A percentile compares a stretch with the other conserved stretches of the same genome.
Evolutionary conservation across 2,329 filamentous ascomycete species (phyloP).

Genomic region (Penicillium sclerotiorum): DNA sequence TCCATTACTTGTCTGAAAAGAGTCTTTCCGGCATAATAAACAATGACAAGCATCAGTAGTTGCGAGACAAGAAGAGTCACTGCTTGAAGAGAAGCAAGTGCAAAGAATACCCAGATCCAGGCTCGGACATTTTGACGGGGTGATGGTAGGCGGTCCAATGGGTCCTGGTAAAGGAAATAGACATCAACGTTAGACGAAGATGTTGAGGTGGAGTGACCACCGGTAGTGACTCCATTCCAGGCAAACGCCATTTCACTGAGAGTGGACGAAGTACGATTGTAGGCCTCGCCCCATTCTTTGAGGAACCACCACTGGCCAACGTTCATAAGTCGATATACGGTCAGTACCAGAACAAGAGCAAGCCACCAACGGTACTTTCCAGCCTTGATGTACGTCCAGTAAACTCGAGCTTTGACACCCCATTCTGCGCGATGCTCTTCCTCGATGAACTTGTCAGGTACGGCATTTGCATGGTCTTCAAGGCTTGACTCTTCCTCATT

Average conservation of each 20-base stretch:
- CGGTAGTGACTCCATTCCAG: constrained; percentile 10
- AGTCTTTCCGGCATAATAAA: constrained; percentile 73
- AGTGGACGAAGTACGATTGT: constrained; percentile 43
- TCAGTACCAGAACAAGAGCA: constrained; percentile 63
- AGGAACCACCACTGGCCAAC: constrained; percentile 77
- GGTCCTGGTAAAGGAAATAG: constrained; percentile 26
- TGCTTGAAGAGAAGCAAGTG: constrained; percentile 65
- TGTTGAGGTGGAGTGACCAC: constrained; percentile 1
- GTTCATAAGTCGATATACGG: constrained; percentile 64
- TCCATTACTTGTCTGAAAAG: constrained; percentile 75
- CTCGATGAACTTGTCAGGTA: constrained; percentile 76
- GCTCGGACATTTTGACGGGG: constrained; percentile 69
- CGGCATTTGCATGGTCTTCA: constrained; percentile 53
- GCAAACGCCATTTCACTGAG: constrained; percentile 16
- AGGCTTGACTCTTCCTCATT: constrained; percentile 35
- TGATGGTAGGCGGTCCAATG: constrained; percentile 59
- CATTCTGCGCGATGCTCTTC: constrained; percentile 75
- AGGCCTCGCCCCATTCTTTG: constrained; percentile 84
- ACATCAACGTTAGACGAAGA: constrained; percentile 12
- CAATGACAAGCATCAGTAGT: constrained; percentile 71
- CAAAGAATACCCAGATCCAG: constrained; percentile 73
- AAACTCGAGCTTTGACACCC: constrained; percentile 73
- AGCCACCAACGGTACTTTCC: constrained; percentile 76
- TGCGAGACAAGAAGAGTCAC: constrained; percentile 64
- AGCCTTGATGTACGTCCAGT: constrained; percentile 83